Base-by-base conservation (phyloP, 2,329 filamentous ascomycete genomes). In the Ascosphaera apis region DNA sequence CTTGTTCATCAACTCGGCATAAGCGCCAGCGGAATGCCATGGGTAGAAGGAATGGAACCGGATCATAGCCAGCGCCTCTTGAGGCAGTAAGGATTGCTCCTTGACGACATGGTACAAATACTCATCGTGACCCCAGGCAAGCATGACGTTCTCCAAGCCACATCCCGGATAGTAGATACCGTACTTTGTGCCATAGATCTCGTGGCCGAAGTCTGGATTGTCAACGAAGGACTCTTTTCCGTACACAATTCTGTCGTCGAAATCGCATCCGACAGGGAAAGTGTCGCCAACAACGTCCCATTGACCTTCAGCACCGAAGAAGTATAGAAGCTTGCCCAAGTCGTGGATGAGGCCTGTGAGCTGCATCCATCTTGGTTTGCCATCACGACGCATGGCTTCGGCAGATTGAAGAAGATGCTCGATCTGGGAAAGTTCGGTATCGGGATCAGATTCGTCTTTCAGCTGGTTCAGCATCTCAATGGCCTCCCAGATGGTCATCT, bases 381-480 rank as follows among this genome's bases (percentile, higher is more conserved):
- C 57, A 52, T 91, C 83, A 34, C 77, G 72, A 19, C 82, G 76
- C 51, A 91, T 88, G 11, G 82, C 83, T 58, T 92, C 83, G 36
- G 83, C 83, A 13, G 77, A 75, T 54, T 92, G 83, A 12, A 91
- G 69, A 19, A 91, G 66, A 56, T 91, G 83, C 57, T 91, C 77
- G 51, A 91, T 91, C 61, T 91, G 83, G 18, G 72, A 76, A 42
- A 92, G 72, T 34, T 69, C 72, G 33, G 83, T 91, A 59, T 92
- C 82, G 1, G 83, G 83, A 60, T 92, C 83, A 15, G 76, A 83
- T 57, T 91, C 79, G 58, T 92, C 83, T 53, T 91, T 78, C 36
- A 91, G 67, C 0, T 77, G 82, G 66, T 91, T 81, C 49, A 91
- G 74, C 57, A 82, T 84, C 67, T 91, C 80, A 59, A 91, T 88